phyloP scores from a whole-genome alignment of 768 basidiomycete genomes.

The Pleurotus giganteus region DNA sequence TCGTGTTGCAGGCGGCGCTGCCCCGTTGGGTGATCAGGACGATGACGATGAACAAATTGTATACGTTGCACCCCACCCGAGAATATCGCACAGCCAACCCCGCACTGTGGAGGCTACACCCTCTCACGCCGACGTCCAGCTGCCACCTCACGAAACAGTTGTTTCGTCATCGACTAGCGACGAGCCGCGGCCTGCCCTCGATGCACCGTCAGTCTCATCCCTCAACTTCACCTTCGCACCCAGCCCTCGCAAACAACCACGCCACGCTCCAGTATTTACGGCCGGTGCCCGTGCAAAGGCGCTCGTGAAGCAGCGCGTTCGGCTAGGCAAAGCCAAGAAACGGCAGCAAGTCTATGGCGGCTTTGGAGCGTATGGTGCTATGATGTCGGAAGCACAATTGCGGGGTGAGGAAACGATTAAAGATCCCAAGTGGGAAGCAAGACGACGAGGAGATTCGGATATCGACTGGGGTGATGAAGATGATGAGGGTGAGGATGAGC shows the following conservation, averaged over 20 bases:
- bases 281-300: conserved; percentile 20
- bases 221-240: conserved; percentile 21
- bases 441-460: conserved; percentile 64
- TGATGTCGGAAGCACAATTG: conserved; percentile 51
- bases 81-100: conserved; percentile 22
- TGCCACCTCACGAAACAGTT: background rate
- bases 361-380: conserved; percentile 54
- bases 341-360: conserved; percentile 23
- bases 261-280: conserved; percentile 28
- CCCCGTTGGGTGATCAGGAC: conserved; percentile 14
- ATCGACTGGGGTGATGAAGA: conserved; percentile 60
- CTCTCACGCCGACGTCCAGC: conserved; percentile 7
- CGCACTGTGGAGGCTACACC: conserved; percentile 8
- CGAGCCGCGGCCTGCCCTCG: background rate
- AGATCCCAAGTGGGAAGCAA: conserved; percentile 44
- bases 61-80: conserved; percentile 74
- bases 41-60: conserved; percentile 72
- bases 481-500: conserved; percentile 26
- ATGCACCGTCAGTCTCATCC: conserved; percentile 12
- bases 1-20: background rate
- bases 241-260: conserved; percentile 7
- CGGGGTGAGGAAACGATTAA: conserved; percentile 32
- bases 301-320: conserved; percentile 19
- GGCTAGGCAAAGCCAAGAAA: conserved; percentile 20
- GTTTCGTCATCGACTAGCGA: conserved; percentile 18